Percentiles rank a stretch among this genome's conserved stretches.
Evolutionary conservation across 495 filamentous ascomycete genomes (phyloP).

Genomic region (Amphirosellinia nigrospora): DNA sequence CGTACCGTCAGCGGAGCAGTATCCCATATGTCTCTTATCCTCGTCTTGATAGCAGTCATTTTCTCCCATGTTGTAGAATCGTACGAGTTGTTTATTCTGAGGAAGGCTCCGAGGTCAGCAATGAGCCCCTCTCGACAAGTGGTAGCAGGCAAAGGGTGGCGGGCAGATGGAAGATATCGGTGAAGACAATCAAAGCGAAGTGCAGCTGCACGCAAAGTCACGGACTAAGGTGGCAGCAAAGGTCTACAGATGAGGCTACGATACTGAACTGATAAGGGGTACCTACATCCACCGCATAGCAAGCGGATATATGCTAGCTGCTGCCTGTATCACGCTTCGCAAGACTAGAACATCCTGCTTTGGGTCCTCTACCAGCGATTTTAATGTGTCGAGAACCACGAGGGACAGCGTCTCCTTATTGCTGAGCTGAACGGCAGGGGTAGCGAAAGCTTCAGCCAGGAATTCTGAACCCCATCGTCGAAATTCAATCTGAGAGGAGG

Average conservation of each 20-base stretch:
- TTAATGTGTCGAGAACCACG: conserved; percentile 74
- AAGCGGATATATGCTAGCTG: conserved; percentile 88
- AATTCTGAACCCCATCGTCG: conserved; percentile 97
- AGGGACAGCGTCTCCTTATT: conserved; percentile 80
- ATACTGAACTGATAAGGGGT: conserved; percentile 29
- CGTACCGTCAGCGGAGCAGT: conserved; percentile 74
- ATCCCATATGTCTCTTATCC: conserved; percentile 89
- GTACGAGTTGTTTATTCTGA: conserved; percentile 81
- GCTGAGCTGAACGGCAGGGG: conserved; percentile 70
- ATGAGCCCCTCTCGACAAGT: conserved; percentile 31
- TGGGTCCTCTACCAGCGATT: conserved; percentile 72
- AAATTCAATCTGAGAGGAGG: conserved; percentile 74
- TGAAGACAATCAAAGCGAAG: conserved; percentile 14
- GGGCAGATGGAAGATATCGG: conserved; percentile 6
- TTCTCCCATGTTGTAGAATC: conserved; percentile 83
- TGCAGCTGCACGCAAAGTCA: conserved; percentile 25
- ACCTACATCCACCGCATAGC: conserved; percentile 94
- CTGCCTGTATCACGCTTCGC: conserved; percentile 81
- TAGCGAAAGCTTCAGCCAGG: conserved; percentile 93
- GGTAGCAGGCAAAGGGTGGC: conserved; percentile 6
- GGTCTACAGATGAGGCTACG: conserved; percentile 38
- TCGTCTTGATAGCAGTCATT: conserved; percentile 87
- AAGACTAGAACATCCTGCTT: conserved; percentile 77
- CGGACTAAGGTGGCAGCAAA: conserved; percentile 27
- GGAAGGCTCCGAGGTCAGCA: conserved; percentile 37